Base-by-base conservation (phyloP, 257 asterid genomes). In the Capsicum chinense region DNA sequence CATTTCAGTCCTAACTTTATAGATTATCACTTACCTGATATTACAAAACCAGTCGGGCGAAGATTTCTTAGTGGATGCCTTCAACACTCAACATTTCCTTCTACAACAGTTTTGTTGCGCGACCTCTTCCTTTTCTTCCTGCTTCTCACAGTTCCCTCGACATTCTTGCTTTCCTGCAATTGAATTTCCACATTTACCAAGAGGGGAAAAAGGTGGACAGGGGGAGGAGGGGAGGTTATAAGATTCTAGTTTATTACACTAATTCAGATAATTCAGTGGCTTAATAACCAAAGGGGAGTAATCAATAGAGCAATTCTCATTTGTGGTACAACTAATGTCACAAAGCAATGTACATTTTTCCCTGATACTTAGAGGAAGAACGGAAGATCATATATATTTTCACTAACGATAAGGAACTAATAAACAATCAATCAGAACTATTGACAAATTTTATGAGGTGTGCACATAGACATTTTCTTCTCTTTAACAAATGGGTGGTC, bases 151-250 rank as follows among this genome's bases (percentile, higher is more conserved):
- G 76, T 81, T 47, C 76, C 76, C 3, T 81, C 84, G 21, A 9
- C 21, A 44, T 81, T 62, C 76, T 62, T 63, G 84, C 21, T 81
- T 62, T 81, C 84, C 84, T 81, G 84, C 62, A 81, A 26, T 81
- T 81, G 84, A 60, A 60, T 9, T 60, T 58, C 71, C 74, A 80
- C 13, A 44, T 42, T 60, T 59, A 76, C 81, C 63, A 52, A 52
- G 63, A 13, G 63, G 63, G 14, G 2, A 44, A 14, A 52, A 26
- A 52, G 47, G 13, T 57, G 48, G 80, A 47, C 8, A 13, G 4
- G 33, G 10, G 47, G 66, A 9, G 42, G 42, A 39, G 42, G 42
- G 42, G 33, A 26, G 42, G 42, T 39, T 39, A 7, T 39, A 39
- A 26, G 21, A 52, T 17, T 73, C 19, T 7, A 73, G 7, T 11